Base-by-base conservation (phyloP, 331 rosid species). In the Cucumis variabilis region DNA sequence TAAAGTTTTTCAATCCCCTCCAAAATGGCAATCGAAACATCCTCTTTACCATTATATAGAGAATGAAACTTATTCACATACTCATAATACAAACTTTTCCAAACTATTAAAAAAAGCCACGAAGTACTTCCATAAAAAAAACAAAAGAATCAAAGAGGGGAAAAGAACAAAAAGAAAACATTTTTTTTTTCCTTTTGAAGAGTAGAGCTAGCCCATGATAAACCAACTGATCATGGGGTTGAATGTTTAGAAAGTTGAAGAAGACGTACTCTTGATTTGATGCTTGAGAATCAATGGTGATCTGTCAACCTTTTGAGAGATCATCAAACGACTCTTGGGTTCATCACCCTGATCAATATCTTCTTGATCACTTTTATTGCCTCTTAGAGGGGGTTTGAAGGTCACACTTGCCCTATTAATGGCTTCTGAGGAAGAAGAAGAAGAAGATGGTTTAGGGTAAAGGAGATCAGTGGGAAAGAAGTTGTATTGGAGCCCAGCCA, bases 401-500 rank as follows among this genome's bases (percentile, higher is more conserved):
- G 72, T 30, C 23, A 60, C 85, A 82, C 30, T 13, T 30, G 85
- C 55, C 85, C 53, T 60, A 21, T 82, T 82, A 50, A 82, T 82
- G 85, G 72, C 72, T 62, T 82, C 85, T 21, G 70, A 60, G 50
- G 85, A 82, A 30, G 72, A 82, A 50, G 84, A 81, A 17, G 85
- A 81, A 63, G 46, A 51, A 13, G 79, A 73, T 0, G 83, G 17
- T 33, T 62, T 82, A 46, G 87, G 87, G 87, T 84, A 84, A 2
- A 84, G 87, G 24, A 84, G 55, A 68, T 84, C 87, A 19, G 87
- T 84, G 50, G 87, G 87, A 44, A 84, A 84, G 87, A 84, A 84
- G 24, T 84, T 84, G 87, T 84, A 84, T 19, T 84, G 87, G 48
- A 84, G 87, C 12, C 87, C 87, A 46, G 87, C 87, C 87, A 84